Evolutionary conservation across 257 asterid species (phyloP).

Genomic region (Gentiana straminea): DNA sequence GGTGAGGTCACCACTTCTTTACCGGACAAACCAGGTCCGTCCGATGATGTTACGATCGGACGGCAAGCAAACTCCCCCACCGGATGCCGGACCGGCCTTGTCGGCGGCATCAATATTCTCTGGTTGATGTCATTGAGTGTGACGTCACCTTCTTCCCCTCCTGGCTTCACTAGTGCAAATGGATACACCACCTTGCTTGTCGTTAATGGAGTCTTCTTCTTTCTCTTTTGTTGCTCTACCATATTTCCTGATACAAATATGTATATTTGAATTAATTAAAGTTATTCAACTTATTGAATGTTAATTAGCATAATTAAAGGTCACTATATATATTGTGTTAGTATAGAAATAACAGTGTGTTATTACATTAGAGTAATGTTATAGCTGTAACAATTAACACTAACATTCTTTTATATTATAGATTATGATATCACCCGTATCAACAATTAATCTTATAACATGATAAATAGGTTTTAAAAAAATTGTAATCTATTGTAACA

Average conservation of each 20-base stretch:
- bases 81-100: slow-evolving; percentile 75
- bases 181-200: slow-evolving; percentile 60
- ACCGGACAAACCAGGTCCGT: slow-evolving; percentile 85
- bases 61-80: slow-evolving; percentile 91
- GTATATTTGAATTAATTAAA: too few relatives aligned
- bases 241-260: slow-evolving; percentile 19
- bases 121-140: slow-evolving; percentile 76
- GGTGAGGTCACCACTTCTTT: slow-evolving; percentile 84
- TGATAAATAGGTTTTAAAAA: too few relatives aligned
- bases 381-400: too few relatives aligned
- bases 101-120: slow-evolving; percentile 83
- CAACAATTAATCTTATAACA: too few relatives aligned
- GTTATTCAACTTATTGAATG: too few relatives aligned
- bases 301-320: too few relatives aligned
- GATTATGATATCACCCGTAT: too few relatives aligned
- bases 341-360: too few relatives aligned
- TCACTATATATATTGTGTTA: too few relatives aligned
- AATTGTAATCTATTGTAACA: too few relatives aligned
- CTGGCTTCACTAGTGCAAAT: slow-evolving; percentile 81
- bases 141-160: slow-evolving; percentile 61
- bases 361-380: too few relatives aligned
- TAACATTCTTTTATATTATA: too few relatives aligned
- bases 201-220: slow-evolving; percentile 19
- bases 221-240: slow-evolving; percentile 14
- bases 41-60: slow-evolving; percentile 42